Evolutionary conservation across 192 early-diverging fungal species (phyloP), one percentile per base, ranked within the genome.

Genomic region (Coemansia sp.): DNA sequence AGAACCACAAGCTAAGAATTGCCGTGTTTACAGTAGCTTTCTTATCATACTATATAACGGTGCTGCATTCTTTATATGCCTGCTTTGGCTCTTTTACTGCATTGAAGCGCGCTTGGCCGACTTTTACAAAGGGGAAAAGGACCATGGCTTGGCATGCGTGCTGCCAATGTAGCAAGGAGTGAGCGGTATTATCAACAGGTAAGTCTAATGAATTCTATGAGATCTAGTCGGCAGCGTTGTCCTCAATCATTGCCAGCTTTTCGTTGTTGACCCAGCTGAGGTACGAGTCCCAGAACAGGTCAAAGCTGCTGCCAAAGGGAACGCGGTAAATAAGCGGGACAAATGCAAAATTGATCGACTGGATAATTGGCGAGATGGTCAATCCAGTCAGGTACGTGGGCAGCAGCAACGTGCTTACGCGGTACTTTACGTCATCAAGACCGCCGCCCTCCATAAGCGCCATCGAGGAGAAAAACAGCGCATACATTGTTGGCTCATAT

Each of bases 241-340:
- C 51, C 15, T 62, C 60, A 12, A 70, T 56, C 60, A 60, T 55
- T 9, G 68, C 67, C 17, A 63, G 40, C 49, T 71, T 72, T 37
- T 72, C 70, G 39, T 78, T 85, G 56, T 88, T 88, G 20, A 86
- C 67, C 80, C 83, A 86, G 65, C 89, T 91, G 7, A 91, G 75
- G 52, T 88, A 91, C 18, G 82, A 71, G 58, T 88, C 87, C 89
- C 89, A 91, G 40, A 87, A 77, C 37, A 91, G 71, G 16, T 86
- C 87, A 54, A 88, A 72, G 45, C 77, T 76, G 62, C 87, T 88
- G 30, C 84, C 83, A 69, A 91, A 87, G 0, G 89, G 89, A 15
- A 91, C 69, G 9, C 87, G 80, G 54, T 83, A 86, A 16, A 74
- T 69, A 17, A 91, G 69, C 17, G 89, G 89, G 49, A 88, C 74